A percentile compares a stretch with the other conserved stretches of the same genome.
Conservation (phyloP, 139 green algal species). For the Chlamydomonas incerta region DNA sequence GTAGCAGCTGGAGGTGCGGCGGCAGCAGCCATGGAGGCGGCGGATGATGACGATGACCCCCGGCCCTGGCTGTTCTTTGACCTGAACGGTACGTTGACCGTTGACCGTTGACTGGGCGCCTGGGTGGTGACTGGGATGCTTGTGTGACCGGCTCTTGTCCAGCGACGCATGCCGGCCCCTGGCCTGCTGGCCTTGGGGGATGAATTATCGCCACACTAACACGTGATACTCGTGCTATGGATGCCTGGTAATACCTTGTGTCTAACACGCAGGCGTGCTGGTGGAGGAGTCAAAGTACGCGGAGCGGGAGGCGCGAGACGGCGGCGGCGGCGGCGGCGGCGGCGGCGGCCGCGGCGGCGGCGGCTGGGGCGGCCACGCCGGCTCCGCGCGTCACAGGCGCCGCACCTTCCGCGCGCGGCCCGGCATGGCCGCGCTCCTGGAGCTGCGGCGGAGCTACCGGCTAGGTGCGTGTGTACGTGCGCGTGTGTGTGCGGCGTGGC, state of each 20-base stretch:
- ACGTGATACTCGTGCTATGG: too few species aligned
- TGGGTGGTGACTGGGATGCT: too few species aligned
- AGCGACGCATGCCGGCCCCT: too few species aligned
- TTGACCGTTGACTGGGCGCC: too few species aligned
- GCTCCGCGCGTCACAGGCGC: not conserved
- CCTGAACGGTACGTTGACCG: conserved; percentile 63
- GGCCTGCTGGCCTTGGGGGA: too few species aligned
- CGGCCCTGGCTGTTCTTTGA: conserved; percentile 66
- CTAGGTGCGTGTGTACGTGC: conserved; percentile 9
- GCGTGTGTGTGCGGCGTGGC: too few species aligned
- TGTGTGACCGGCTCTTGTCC: too few species aligned
- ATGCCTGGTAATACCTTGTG: too few species aligned
- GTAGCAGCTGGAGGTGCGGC: not conserved
- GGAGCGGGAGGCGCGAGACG: too few species aligned
- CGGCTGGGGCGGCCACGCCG: not conserved
- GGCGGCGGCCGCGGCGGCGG: not conserved
- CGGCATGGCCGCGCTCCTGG: conserved; percentile 24
- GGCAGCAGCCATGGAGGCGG: not conserved
- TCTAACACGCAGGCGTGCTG: conserved; percentile 30
- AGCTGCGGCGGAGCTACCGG: conserved; percentile 39
- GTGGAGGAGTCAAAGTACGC: conserved; percentile 25
- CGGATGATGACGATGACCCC: not conserved
- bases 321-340: not conserved
- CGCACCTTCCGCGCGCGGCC: conserved; percentile 11
- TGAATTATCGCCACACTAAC: too few species aligned